Conservation (phyloP, 2,329 filamentous ascomycete genomes). For the Zymoseptoria brevis region DNA sequence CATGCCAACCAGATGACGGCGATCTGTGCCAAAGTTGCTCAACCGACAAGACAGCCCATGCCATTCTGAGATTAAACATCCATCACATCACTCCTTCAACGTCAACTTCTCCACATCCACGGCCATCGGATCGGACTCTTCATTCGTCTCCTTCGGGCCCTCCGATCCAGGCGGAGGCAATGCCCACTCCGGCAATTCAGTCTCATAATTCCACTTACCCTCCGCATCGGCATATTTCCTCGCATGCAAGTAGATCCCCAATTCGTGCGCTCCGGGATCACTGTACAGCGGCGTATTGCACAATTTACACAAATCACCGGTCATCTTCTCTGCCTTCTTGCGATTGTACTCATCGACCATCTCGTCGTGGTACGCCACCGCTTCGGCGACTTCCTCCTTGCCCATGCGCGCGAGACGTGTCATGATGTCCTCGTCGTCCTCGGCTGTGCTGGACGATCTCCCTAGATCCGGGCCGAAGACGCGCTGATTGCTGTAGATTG, state of each 20-base stretch:
- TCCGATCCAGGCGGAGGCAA: slow-evolving; percentile 65
- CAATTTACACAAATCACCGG: slow-evolving; percentile 69
- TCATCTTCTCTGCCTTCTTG: slow-evolving; percentile 86
- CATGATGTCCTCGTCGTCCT: slow-evolving; percentile 85
- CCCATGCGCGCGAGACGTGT: slow-evolving; percentile 80
- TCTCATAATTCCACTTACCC: slow-evolving; percentile 81
- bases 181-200: slow-evolving; percentile 77
- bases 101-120: slow-evolving; percentile 37
- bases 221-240: slow-evolving; percentile 77
- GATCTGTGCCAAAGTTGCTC: not conserved
- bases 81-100: slow-evolving; percentile 6
- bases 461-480: slow-evolving; percentile 84
- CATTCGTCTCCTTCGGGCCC: slow-evolving; percentile 60
- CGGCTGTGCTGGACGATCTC: slow-evolving; percentile 54
- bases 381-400: slow-evolving; percentile 84
- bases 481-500: slow-evolving; percentile 89
- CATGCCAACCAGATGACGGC: not conserved
- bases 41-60: not conserved
- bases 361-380: slow-evolving; percentile 86
- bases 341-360: slow-evolving; percentile 88
- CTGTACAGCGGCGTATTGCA: slow-evolving; percentile 88
- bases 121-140: slow-evolving; percentile 39
- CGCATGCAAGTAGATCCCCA: slow-evolving; percentile 90
- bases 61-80: not conserved
- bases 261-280: slow-evolving; percentile 81